A percentile compares a stretch with the other conserved stretches of the same genome.
Evolutionary conservation across 1,284 basidiomycete species (phyloP).

Genomic region (Ceratobasidium sp.): DNA sequence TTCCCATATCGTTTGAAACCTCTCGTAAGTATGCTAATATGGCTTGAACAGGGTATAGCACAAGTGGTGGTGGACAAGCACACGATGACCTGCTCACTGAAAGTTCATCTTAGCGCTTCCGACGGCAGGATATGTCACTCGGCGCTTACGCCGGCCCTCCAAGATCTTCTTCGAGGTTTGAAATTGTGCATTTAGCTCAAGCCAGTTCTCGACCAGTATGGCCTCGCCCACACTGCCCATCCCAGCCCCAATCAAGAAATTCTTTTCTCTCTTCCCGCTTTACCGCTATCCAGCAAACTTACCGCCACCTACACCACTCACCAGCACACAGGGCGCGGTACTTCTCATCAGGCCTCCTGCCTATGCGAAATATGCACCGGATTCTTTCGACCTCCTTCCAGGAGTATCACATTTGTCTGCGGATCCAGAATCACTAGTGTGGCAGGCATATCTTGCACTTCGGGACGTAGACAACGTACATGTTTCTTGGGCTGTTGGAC

Average conservation of each 20-base stretch:
- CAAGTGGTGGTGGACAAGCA: neutral
- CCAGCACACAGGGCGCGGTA: conserved; percentile 21
- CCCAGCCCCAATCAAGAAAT: conserved; percentile 43
- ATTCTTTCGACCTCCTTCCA: conserved; percentile 61
- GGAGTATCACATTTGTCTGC: conserved; percentile 59
- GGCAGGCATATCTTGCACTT: conserved; percentile 79
- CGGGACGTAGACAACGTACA: conserved; percentile 60
- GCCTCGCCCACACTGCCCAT: conserved; percentile 35
- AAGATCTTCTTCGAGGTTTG: neutral
- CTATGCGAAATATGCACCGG: conserved; percentile 42
- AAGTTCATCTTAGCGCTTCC: neutral
- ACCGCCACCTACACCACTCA: conserved; percentile 24
- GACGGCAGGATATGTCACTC: neutral
- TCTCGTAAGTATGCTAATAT: too few relatives aligned
- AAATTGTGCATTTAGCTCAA: neutral
- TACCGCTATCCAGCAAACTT: conserved; percentile 41
- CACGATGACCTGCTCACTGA: neutral
- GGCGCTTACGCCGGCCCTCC: neutral
- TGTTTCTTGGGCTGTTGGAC: conserved; percentile 67
- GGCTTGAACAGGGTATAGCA: too few relatives aligned
- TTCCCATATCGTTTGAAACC: conserved; percentile 4
- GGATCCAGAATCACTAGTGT: conserved; percentile 82
- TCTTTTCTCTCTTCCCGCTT: conserved; percentile 45
- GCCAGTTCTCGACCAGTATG: neutral
- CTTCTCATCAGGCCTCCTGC: conserved; percentile 38